Conservation (phyloP, 371 early-diverging fungal species). For the Amoeboaphelidium protococcarum region DNA sequence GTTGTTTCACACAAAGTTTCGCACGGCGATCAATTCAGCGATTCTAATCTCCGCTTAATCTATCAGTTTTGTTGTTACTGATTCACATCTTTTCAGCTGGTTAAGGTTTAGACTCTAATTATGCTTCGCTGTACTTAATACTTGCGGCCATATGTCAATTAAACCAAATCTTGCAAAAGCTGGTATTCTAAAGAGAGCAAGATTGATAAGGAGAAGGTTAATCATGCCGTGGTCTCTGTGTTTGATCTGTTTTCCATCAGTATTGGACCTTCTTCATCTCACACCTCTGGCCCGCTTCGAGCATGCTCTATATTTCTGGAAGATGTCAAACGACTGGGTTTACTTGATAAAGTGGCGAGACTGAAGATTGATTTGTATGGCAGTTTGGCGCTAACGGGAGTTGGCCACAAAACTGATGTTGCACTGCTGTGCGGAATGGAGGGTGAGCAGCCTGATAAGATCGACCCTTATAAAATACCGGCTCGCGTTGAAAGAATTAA, state of each 20-base stretch:
- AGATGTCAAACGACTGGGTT: slow-evolving; percentile 29
- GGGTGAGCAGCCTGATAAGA: slow-evolving; percentile 70
- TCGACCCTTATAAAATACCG: slow-evolving; percentile 51
- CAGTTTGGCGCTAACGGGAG: slow-evolving; percentile 73
- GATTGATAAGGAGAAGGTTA: no score
- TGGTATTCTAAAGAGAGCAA: no score
- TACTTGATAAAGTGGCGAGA: slow-evolving; percentile 30
- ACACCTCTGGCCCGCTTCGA: slow-evolving; percentile 67
- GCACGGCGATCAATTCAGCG: no score
- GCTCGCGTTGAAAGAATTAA: slow-evolving; percentile 42
- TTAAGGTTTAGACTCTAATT: no score
- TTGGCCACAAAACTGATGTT: slow-evolving; percentile 78
- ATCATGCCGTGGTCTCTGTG: slow-evolving; percentile 68
- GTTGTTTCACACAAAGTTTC: no score
- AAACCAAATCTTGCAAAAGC: no score
- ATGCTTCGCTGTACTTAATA: no score
- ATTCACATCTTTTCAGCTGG: no score
- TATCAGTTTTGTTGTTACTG: no score
- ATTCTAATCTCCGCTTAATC: no score
- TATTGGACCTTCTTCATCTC: slow-evolving; percentile 60
- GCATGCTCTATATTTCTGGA: slow-evolving; percentile 76
- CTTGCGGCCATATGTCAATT: no score
- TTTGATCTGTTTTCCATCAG: slow-evolving; percentile 89
- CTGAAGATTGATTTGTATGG: slow-evolving; percentile 76
- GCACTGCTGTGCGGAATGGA: slow-evolving; percentile 53